Evolutionary conservation across 805 yeast species (phyloP), one percentile per base, ranked within the genome.

Genomic region (Lipomyces japonicus): DNA sequence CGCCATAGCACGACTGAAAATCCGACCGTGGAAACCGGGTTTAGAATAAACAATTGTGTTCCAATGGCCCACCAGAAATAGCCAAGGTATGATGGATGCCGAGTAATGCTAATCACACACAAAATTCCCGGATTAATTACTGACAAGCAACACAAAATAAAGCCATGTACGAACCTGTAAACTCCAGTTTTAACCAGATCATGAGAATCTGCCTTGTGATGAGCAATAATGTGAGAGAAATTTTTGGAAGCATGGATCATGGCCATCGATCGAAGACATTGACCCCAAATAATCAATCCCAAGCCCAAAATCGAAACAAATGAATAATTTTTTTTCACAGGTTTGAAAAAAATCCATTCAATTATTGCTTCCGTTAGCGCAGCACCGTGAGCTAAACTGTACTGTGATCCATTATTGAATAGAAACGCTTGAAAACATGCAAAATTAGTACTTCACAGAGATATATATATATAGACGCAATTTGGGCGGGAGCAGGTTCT

Each of bases 21-120:
- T 0, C 75, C 70, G 1, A 72, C 42, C 1, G 78, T 61, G 1
- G 88, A 74, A 0, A 87, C 40, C 4, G 85, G 80, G 67, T 89
- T 93, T 39, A 79, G 68, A 50, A 91, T 67, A 52, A 83, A 57
- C 40, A 93, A 22, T 64, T 91, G 95, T 1, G 88, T 74, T 0
- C 97, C 97, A 2, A 90, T 58, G 12, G 95, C 91, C 97, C 97
- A 93, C 79, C 88, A 81, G 63, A 81, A 90, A 65, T 85, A 93
- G 0, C 97, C 98, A 36, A 81, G 76, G 67, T 93, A 93, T 42
- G 95, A 82, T 4, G 98, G 98, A 65, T 93, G 98, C 53, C 98
- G 74, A 50, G 60, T 35, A 12, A 42, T 10, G 14, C 52, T 44
- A 19, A 12, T 31, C 10, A 9, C 10, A 14, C 10, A 9, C 43